Evolutionary conservation across 129 eudicot species (phyloP), one percentile per base, ranked within the genome.

Genomic region (Helichrysum umbraculigerum): DNA sequence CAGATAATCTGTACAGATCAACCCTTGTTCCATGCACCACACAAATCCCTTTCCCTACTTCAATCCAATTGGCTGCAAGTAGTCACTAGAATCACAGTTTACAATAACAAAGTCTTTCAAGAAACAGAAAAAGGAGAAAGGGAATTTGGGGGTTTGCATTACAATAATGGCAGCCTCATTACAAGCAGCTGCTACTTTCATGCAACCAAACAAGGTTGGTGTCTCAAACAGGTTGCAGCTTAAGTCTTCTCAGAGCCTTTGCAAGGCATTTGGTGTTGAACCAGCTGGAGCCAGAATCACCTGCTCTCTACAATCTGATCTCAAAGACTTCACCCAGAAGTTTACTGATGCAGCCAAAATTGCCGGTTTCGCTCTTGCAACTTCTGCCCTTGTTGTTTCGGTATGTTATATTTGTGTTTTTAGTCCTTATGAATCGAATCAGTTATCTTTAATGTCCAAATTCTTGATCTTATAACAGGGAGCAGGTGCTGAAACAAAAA

Each of bases 281-380:
- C 63, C 83, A 2, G 5, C 82, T 21, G 76, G 71, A 47, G 70
- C 90, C 20, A 85, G 85, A 66, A 21, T 90, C 9, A 80, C 92
- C 7, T 91, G 94, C 83, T 90, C 98, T 58, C 87, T 88, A 22
- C 96, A 92, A 70, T 25, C 96, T 63, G 95, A 86, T 81, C 71
- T 92, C 50, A 92, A 90, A 86, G 89, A 88, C 57, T 88, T 90
- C 59, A 85, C 95, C 62, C 83, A 85, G 17, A 93, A 90, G 77
- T 90, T 86, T 74, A 84, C 91, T 16, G 97, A 93, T 76, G 96
- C 90, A 47, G 96, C 98, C 81, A 93, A 93, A 86, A 76, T 90
- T 51, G 97, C 97, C 16, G 98, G 95, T 34, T 88, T 93, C 60
- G 97, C 97, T 68, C 98, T 93, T 58, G 98, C 98, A 52, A 85